phyloP scores from a whole-genome alignment of 768 basidiomycete species.

The Infundibulicybe gibba region DNA sequence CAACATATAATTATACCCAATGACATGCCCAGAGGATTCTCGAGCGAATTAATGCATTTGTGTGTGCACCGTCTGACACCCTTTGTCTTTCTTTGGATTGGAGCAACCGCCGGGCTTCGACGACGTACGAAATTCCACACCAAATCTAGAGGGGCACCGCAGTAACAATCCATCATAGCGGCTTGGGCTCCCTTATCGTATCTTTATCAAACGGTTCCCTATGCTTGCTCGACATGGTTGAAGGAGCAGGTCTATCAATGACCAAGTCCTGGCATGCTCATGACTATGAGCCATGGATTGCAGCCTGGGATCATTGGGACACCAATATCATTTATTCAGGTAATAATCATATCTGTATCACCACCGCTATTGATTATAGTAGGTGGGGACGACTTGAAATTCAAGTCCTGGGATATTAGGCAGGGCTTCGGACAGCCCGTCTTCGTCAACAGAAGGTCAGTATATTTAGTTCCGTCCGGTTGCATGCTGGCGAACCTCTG shows the following conservation, averaged over 20 bases:
- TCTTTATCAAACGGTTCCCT: constrained; percentile 83
- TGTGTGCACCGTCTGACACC: constrained; percentile 48
- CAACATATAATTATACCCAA: background rate
- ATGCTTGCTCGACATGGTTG: constrained; percentile 51
- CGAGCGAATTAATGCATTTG: constrained; percentile 33
- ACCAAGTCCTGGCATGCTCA: constrained; percentile 79
- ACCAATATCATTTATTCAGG: constrained; percentile 81
- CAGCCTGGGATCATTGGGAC: constrained; percentile 89
- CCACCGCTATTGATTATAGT: background rate
- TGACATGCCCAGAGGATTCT: constrained; percentile 32
- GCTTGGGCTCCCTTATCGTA: constrained; percentile 58
- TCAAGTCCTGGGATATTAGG: constrained; percentile 91
- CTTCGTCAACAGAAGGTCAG: constrained; percentile 71
- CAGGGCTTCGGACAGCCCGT: constrained; percentile 54
- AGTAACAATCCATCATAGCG: constrained; percentile 25
- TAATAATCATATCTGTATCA: constrained; percentile 20
- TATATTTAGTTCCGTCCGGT: background rate
- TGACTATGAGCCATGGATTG: constrained; percentile 92
- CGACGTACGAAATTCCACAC: constrained; percentile 31
- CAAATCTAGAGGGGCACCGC: background rate
- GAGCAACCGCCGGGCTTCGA: constrained; percentile 64
- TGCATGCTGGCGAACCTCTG: constrained; percentile 2
- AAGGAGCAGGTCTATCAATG: constrained; percentile 39
- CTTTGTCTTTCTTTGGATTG: constrained; percentile 94
- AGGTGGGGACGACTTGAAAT: constrained; percentile 91